These are phyloP conservation scores for Gossypium bickii DNA, from an alignment of 345 rosid species.

Conservation along the genomic window DNA sequence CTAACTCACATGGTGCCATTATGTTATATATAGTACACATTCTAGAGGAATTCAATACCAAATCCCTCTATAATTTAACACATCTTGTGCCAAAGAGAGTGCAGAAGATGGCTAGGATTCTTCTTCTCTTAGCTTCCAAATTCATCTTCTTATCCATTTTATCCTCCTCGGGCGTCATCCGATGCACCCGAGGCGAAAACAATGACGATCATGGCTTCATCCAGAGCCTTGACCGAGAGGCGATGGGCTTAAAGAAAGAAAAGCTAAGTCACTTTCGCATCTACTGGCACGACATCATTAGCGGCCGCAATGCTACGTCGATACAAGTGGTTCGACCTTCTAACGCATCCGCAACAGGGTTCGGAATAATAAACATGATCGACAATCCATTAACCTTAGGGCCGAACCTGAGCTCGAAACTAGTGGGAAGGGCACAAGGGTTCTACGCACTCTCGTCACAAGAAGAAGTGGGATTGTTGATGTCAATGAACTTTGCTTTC, in stretches of 20 bases:
- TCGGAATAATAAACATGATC: conserved; percentile 32
- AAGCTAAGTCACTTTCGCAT: conserved; percentile 42
- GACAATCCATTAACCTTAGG: conserved; percentile 39
- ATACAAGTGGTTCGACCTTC: conserved; percentile 25
- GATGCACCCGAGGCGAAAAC: background rate
- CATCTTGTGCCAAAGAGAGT: background rate
- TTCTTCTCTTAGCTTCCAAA: background rate
- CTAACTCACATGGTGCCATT: background rate
- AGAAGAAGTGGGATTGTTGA: conserved; percentile 27
- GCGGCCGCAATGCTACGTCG: conserved; percentile 35
- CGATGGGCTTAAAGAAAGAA: conserved; percentile 26
- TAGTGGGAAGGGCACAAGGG: conserved; percentile 45
- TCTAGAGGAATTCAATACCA: background rate
- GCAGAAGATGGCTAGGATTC: conserved; percentile 3
- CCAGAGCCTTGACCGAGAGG: conserved; percentile 16
- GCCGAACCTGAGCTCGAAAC: conserved; percentile 30
- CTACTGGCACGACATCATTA: conserved; percentile 53
- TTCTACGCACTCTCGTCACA: conserved; percentile 29
- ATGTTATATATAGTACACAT: no score
- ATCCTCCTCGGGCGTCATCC: background rate
- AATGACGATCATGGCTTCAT: background rate
- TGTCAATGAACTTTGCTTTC: conserved; percentile 47
- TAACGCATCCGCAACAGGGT: conserved; percentile 15
- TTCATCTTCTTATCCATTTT: conserved; percentile 5
- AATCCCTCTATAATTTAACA: background rate